Percentiles rank a stretch among this genome's conserved stretches.
These are phyloP conservation scores for Coemansia sp. DNA, from an alignment of 192 early-diverging fungal genomes.

Conservation along the genomic window DNA sequence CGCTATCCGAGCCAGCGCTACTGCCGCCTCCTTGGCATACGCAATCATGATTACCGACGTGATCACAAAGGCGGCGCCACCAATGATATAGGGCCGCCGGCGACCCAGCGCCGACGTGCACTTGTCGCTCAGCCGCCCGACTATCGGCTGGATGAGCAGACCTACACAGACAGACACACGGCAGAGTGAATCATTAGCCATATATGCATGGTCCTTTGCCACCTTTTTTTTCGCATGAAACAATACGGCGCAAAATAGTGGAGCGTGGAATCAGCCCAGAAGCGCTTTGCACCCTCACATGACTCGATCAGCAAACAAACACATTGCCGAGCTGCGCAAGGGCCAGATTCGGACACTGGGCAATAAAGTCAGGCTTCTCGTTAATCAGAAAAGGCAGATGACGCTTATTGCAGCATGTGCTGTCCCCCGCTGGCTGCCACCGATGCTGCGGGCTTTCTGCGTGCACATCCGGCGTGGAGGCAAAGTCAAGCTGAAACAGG, in stretches of 20 bases:
- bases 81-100: slow-evolving; percentile 82
- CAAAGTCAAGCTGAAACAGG: neutral
- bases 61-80: slow-evolving; percentile 57
- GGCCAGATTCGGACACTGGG: neutral
- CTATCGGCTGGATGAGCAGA: slow-evolving; percentile 74
- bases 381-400: slow-evolving; percentile 5
- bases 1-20: slow-evolving; percentile 6
- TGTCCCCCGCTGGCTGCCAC: too few species aligned
- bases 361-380: slow-evolving; percentile 1
- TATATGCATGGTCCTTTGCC: neutral
- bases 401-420: neutral
- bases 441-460: too few species aligned
- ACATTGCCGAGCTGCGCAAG: neutral
- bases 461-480: too few species aligned
- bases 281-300: too few species aligned
- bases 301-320: slow-evolving; percentile 1
- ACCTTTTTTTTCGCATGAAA: neutral
- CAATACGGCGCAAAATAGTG: neutral
- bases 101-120: slow-evolving; percentile 67
- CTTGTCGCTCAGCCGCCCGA: slow-evolving; percentile 82
- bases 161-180: slow-evolving; percentile 12
- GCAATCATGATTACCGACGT: slow-evolving; percentile 37
- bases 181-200: slow-evolving; percentile 1
- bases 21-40: slow-evolving; percentile 41
- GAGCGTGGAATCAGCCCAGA: too few species aligned